These are phyloP conservation scores for Diaporthe amygdali DNA, from an alignment of 2,329 filamentous ascomycete genomes.

Conservation along the genomic window DNA sequence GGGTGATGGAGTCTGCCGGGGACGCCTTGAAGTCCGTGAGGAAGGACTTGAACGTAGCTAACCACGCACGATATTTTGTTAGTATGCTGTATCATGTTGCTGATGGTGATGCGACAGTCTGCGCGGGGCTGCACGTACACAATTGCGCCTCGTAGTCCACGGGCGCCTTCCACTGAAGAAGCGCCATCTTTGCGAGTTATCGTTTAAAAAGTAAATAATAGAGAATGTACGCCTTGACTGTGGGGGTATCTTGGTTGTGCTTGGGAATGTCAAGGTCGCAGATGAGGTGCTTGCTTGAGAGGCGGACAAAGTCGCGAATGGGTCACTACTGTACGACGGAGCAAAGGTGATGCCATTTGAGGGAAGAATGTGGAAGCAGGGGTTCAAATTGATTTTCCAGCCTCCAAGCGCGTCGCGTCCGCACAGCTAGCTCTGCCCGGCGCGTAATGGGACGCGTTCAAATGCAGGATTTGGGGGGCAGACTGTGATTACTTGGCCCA, in stretches of 20 bases:
- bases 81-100: background rate
- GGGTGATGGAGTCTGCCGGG: conserved; percentile 72
- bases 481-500: background rate
- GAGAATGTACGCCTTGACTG: background rate
- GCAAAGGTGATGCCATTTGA: conserved; percentile 9
- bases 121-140: conserved; percentile 54
- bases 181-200: conserved; percentile 69
- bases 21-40: conserved; percentile 85
- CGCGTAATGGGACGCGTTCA: background rate
- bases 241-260: background rate
- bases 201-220: background rate
- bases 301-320: background rate
- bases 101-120: background rate
- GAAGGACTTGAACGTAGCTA: conserved; percentile 87
- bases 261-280: background rate
- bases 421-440: background rate
- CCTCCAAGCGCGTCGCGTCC: conserved; percentile 11
- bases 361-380: conserved; percentile 11
- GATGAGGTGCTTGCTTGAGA: background rate
- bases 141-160: conserved; percentile 91
- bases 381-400: conserved; percentile 17
- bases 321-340: background rate
- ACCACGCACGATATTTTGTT: background rate
- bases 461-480: background rate
- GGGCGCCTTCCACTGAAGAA: conserved; percentile 77